Base-by-base conservation (phyloP, 192 early-diverging fungal species). In the Anaeromyces robustus region DNA sequence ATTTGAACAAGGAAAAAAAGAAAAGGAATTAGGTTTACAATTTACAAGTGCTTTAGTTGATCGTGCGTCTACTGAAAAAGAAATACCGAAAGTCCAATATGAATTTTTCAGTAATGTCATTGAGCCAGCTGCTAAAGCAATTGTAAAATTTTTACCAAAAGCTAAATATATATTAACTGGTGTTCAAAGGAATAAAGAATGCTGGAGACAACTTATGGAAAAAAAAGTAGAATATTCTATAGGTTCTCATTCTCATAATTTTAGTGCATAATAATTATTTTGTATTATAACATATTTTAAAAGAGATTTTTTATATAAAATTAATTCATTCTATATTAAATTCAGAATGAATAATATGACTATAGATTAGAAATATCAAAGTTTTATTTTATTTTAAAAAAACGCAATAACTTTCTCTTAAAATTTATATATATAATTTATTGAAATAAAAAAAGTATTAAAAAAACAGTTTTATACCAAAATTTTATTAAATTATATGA, bases 1-100 rank as follows among this genome's bases (percentile, higher is more conserved):
- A 79, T 88, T 88, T 77, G 29, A 80, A 26, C 87, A 88, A 80
- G 87, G 87, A 29, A 87, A 88, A 30, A 80, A 88, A 59, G 87
- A 88, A 68, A 78, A 82, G 22, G 77, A 78, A 31, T 81, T 88
- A 80, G 87, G 87, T 29, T 39, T 88, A 41, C 87, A 85, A 34
- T 86, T 81, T 80, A 84, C 84, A 16, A 78, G 86, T 11, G 83
- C 85, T 18, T 77, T 88, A 18, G 86, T 85, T 81, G 84, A 88
- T 77, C 81, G 87, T 68, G 52, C 52, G 6, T 78, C 77, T 3
- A 86, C 87, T n/a, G 82, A 78, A 59, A 30, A 78, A 14, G 82
- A 86, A 34, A 88, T 88, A 77, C 87, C 87, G 0, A 39, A 81
- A 30, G 85, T 88, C 82, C 87, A 88, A 81, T 78, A 81, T 32